Percentiles rank a stretch among this genome's conserved stretches.
phyloP scores from a whole-genome alignment of 306 rosid genomes.

The Dicorynia guianensis region DNA sequence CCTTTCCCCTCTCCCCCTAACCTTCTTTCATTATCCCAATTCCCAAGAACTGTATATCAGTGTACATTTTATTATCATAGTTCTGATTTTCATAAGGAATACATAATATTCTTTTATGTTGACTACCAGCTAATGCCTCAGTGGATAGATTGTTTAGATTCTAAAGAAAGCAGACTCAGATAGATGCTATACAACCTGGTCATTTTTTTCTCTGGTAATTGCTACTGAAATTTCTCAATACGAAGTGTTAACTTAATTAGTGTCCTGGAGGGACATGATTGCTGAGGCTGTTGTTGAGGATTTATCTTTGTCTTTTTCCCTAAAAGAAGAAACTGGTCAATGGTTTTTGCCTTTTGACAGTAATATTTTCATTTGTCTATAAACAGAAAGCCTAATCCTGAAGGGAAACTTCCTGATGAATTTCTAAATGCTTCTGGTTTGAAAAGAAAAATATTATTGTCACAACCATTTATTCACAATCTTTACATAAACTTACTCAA shows the following conservation, averaged over 20 bases:
- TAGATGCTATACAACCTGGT: constrained; percentile 84
- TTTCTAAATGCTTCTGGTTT: constrained; percentile 75
- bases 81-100: constrained; percentile 13
- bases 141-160: constrained; percentile 59
- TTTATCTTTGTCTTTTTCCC: not conserved
- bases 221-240: constrained; percentile 31
- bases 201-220: constrained; percentile 40
- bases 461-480: too few relatives aligned
- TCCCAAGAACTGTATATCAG: not conserved
- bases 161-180: constrained; percentile 74
- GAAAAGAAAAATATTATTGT: constrained; percentile 38
- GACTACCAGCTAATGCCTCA: constrained; percentile 43
- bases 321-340: not conserved
- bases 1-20: not conserved
- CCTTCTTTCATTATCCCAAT: not conserved
- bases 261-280: constrained; percentile 94
- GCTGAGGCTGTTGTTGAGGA: constrained; percentile 45
- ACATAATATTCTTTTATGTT: constrained; percentile 32
- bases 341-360: constrained; percentile 24
- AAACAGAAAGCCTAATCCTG: constrained; percentile 82
- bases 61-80: not conserved
- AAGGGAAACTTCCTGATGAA: constrained; percentile 93
- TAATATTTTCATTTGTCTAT: constrained; percentile 32
- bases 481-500: too few relatives aligned
- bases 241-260: constrained; percentile 50